A percentile compares a stretch with the other conserved stretches of the same genome.
Evolutionary conservation across 192 early-diverging fungal genomes (phyloP).

Genomic region (Glomus cerebriforme): DNA sequence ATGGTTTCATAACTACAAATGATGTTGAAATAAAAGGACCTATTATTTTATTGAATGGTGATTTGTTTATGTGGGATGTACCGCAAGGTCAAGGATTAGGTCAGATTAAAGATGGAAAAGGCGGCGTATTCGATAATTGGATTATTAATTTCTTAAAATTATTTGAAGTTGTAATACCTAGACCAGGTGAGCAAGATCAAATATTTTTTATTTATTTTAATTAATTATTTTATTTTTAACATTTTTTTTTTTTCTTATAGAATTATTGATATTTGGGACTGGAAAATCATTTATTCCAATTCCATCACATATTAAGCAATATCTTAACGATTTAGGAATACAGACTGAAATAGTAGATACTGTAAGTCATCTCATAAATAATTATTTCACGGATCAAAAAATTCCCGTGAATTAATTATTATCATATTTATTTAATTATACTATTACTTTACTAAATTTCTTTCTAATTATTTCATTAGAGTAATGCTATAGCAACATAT

Average conservation of each 20-base stretch:
- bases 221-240: neutral
- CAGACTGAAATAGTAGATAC: constrained; percentile 63
- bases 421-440: neutral
- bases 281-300: constrained; percentile 55
- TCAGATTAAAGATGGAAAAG: neutral
- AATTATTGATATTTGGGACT: constrained; percentile 60
- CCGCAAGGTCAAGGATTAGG: constrained; percentile 26
- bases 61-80: constrained; percentile 61
- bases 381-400: too few species aligned
- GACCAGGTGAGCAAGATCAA: constrained; percentile 51
- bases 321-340: constrained; percentile 52
- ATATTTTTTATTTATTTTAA: neutral
- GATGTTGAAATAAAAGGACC: constrained; percentile 49
- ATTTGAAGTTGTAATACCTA: constrained; percentile 56
- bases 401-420: too few species aligned
- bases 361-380: constrained; percentile 39
- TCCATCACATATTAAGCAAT: constrained; percentile 47
- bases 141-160: constrained; percentile 52
- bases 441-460: constrained; percentile 14
- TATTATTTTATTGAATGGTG: constrained; percentile 54
- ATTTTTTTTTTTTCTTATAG: constrained; percentile 22
- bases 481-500: constrained; percentile 57
- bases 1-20: constrained; percentile 57
- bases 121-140: constrained; percentile 41
- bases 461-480: constrained; percentile 38